phyloP scores from a whole-genome alignment of 1,284 basidiomycete genomes.

The Melanopsichium pennsylvanicum region DNA sequence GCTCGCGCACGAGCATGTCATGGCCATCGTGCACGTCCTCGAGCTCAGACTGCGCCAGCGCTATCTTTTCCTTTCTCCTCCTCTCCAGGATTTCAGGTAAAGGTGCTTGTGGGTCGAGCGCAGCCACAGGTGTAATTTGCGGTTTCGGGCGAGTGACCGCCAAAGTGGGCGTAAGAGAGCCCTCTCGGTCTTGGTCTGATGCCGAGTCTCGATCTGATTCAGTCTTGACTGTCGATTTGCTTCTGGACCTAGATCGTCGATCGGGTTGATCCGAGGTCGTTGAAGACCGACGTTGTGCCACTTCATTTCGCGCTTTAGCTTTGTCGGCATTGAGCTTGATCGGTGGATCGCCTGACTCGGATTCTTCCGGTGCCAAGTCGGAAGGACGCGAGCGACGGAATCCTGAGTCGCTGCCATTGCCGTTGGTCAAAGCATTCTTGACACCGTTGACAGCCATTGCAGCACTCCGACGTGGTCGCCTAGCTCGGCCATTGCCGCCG shows the following conservation, averaged over 20 bases:
- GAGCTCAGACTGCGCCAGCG: slow-evolving; percentile 36
- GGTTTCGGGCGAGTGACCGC: slow-evolving; percentile 9
- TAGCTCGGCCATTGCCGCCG: slow-evolving; percentile 13
- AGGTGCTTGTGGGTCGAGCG: slow-evolving; percentile 8
- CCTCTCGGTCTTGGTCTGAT: background rate
- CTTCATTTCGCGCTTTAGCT: slow-evolving; percentile 18
- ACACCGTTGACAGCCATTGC: slow-evolving; percentile 2
- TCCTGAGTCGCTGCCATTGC: slow-evolving; percentile 5
- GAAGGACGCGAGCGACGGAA: slow-evolving; percentile 5
- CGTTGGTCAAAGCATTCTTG: background rate
- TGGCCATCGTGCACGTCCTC: slow-evolving; percentile 51
- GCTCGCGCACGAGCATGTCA: slow-evolving; percentile 56
- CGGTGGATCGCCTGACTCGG: background rate
- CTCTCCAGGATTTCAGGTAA: slow-evolving; percentile 31
- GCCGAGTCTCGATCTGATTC: slow-evolving; percentile 5
- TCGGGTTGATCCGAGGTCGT: slow-evolving; percentile 8
- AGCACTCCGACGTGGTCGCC: slow-evolving; percentile 27
- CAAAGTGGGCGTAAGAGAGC: background rate
- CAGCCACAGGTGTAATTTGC: slow-evolving; percentile 28
- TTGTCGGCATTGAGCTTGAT: slow-evolving; percentile 5
- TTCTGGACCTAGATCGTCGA: slow-evolving; percentile 26
- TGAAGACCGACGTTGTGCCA: background rate
- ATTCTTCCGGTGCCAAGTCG: slow-evolving; percentile 6
- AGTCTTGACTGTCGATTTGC: slow-evolving; percentile 20
- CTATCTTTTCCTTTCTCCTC: slow-evolving; percentile 25